phyloP scores from a whole-genome alignment of 257 asterid species.

The Forsythia suspensa region DNA sequence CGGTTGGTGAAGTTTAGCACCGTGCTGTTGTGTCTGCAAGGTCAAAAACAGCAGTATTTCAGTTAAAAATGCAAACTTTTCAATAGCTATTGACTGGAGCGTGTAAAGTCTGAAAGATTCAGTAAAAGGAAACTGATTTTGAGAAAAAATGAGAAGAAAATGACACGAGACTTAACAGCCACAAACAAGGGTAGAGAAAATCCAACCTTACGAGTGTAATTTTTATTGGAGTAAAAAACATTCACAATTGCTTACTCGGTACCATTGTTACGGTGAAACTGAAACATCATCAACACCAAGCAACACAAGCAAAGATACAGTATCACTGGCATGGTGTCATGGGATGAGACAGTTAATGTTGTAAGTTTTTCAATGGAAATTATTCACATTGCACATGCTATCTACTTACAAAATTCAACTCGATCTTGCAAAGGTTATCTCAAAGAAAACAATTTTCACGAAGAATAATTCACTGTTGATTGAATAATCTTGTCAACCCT shows the following conservation, averaged over 20 bases:
- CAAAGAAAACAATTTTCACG: too few relatives aligned
- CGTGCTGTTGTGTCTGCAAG: conserved; percentile 44
- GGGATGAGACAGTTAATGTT: background rate
- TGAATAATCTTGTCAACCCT: too few relatives aligned
- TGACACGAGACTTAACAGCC: background rate
- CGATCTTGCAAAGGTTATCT: background rate
- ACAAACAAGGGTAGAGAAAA: too few relatives aligned
- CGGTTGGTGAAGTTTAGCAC: conserved; percentile 36
- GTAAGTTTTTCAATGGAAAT: background rate
- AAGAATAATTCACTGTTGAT: too few relatives aligned
- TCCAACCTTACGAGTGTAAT: too few relatives aligned
- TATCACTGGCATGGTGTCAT: background rate
- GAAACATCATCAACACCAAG: too few relatives aligned
- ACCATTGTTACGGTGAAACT: too few relatives aligned
- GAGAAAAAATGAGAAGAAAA: background rate
- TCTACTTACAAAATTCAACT: background rate
- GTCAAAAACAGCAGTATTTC: background rate
- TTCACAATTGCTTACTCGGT: too few relatives aligned
- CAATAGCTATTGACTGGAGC: background rate
- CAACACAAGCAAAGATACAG: too few relatives aligned
- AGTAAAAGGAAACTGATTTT: background rate
- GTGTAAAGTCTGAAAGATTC: background rate
- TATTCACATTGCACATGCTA: background rate
- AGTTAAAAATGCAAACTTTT: background rate
- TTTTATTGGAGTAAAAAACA: too few relatives aligned